Evolutionary conservation across 1,284 basidiomycete genomes (phyloP), one percentile per base, ranked within the genome.

Genomic region (Afroboletus lepidellus): DNA sequence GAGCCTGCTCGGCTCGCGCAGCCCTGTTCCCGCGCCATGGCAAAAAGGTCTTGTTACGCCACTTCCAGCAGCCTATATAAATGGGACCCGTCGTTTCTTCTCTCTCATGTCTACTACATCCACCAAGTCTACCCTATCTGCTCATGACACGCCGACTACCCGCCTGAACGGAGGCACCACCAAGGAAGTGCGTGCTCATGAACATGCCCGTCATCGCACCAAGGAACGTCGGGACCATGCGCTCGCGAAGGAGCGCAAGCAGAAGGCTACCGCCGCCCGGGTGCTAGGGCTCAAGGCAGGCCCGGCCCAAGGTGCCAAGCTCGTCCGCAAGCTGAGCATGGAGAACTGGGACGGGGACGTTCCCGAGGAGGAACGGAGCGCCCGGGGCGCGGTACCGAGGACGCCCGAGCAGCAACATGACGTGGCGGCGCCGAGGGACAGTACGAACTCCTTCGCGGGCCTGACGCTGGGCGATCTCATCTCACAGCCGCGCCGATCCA

Each of bases 151-250:
- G 18, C 43, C 41, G 36, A 46, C 30, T 41, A 41, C 53, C 42
- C 51, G 54, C 36, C 29, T 66, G 43, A 61, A 57, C 41, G 60
- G 57, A 48, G 53, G 48, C 18, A 12, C 41, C 32, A 38, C 52
- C 33, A 67, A 67, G 34, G 65, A 71, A 41, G 60, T 61, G 34
- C 65, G 65, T 18, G 69, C 65, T 18, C 58, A 53, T 12, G 69
- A 70, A 50, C 68, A 64, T 27, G 66, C 67, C 3, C 69, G 69
- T 48, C 69, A 68, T 33, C 65, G 59, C 20, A 57, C 51, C 48
- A 70, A 64, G 51, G 69, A 70, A 48, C 67, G 67, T n/a, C 67
- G 48, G 38, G 69, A 64, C 52, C 64, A 70, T 12, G 56, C 58
- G 18, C 66, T 67, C 9, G 53, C 61, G 4, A 67, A 56, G 64